phyloP scores from a whole-genome alignment of 306 rosid genomes.

The Alnus rubra region DNA sequence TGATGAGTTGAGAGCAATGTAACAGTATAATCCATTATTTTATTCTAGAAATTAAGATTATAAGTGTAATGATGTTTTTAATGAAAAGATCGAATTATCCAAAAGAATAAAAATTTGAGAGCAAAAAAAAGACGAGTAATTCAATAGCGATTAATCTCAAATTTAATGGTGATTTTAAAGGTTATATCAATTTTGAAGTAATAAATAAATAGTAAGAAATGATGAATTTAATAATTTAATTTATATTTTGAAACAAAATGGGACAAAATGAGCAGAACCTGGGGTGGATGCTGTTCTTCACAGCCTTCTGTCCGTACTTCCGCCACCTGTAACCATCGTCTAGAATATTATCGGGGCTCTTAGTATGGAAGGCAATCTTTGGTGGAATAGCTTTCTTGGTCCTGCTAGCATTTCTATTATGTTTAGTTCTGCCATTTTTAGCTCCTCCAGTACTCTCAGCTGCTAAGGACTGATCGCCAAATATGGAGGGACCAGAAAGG shows the following conservation, averaged over 20 bases:
- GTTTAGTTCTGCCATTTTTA: slow-evolving; percentile 24
- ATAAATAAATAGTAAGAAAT: too few relatives aligned
- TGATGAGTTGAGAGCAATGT: too few relatives aligned
- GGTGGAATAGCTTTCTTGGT: slow-evolving; percentile 50
- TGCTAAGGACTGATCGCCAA: slow-evolving; percentile 20
- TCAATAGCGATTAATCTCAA: too few relatives aligned
- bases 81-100: too few relatives aligned
- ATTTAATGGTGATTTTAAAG: too few relatives aligned
- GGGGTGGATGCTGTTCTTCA: slow-evolving; percentile 72
- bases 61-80: too few relatives aligned
- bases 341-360: slow-evolving; percentile 80
- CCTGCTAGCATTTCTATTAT: slow-evolving; percentile 39
- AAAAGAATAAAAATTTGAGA: too few relatives aligned
- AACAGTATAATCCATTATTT: too few relatives aligned
- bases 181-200: too few relatives aligned
- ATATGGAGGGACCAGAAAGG: slow-evolving; percentile 38
- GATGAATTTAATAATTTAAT: too few relatives aligned
- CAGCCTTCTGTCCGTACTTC: slow-evolving; percentile 92
- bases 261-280: slow-evolving; percentile 42
- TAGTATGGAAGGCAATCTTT: slow-evolving; percentile 84
- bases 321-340: slow-evolving; percentile 96
- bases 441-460: slow-evolving; percentile 19
- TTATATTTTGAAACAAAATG: too few relatives aligned
- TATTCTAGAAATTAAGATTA: too few relatives aligned
- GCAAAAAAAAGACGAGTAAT: background rate